Evolutionary conservation across 2,329 filamentous ascomycete species (phyloP), one percentile per base, ranked within the genome.

Genomic region (Penicillium sp.): DNA sequence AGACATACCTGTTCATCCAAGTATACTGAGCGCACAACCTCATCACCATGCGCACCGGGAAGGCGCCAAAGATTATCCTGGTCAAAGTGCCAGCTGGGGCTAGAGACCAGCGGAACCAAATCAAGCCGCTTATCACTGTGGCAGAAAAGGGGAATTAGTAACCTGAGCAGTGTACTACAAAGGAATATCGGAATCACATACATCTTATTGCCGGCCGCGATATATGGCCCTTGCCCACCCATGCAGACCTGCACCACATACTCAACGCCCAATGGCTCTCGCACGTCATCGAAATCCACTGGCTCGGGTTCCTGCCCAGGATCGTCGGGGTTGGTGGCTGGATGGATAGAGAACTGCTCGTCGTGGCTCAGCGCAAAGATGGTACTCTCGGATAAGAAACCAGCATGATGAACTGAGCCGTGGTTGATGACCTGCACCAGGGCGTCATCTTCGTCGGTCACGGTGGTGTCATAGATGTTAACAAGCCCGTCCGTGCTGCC

Each of bases 351-450:
- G 64, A 87, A 80, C 23, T 80, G 80, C 67, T 88, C 85, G 61
- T 88, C 85, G 4, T 86, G 85, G 55, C 84, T 86, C 9, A 88
- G 75, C 5, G 83, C 83, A 62, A 82, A 87, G 53, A 86, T 79
- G 42, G 80, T 75, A 35, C 74, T 70, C 5, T 78, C 71, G 14
- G 77, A 80, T 25, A 88, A 73, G 70, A 87, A 87, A 2, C 84
- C 85, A 23, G 85, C 83, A 62, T 84, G 84, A 61, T 87, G 84
- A 50, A 88, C 81, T 8, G 85, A 86, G 48, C 82, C 77, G 63
- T 87, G 85, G 67, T 87, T 88, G 68, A 87, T 80, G 31, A 87
- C 84, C 66, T 87, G 84, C 50, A 84, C 77, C 29, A 88, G 72
- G 2, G 85, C 84, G 51, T 88, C 85, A 53, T 88, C 85, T 69